Base-by-base conservation (phyloP, 2,329 filamentous ascomycete species). In the Colletotrichum spinosum region DNA sequence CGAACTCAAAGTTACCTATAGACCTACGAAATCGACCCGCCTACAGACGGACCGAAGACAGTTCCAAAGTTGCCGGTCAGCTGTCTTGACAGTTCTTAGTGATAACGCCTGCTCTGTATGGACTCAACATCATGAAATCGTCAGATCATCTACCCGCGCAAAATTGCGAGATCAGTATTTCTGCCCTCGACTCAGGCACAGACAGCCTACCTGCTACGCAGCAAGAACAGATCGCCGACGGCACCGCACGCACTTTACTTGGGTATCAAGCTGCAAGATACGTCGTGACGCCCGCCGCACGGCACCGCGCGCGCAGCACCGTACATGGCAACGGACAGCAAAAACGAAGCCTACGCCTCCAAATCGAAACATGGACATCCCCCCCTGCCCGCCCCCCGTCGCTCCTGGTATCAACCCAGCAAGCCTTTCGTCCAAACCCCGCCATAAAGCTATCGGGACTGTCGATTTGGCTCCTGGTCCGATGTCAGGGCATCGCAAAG, bases 361-460 rank as follows among this genome's bases (percentile, higher is more conserved):
- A 42, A 49, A 35, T 39, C 63, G 59, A 62, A 57, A 65, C 63
- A 65, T 53, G 58, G 48, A 15, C 46, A 33, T 60, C n/a, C 57
- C 56, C 62, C 25, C 61, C 59, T 63, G 63, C 63, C 46, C 52
- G 38, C 42, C 60, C 63, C 48, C 49, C 17, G 58, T 44, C 42
- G 34, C 48, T 56, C 17, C 59, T 48, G 41, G 35, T 56, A 63
- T 56, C 52, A 52, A 56, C 58, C 52, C 58, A 38, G 42, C 48
- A 62, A 42, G 58, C 37, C 48, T 62, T 60, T 66, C 58, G 52
- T 66, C 63, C 48, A 62, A 66, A 57, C 58, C 58, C 38, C 63
- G 25, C 52, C 48, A 44, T 52, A 52, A 58, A 41, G 53, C 52
- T 65, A 38, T 52, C 49, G 58, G 58, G 45, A 53, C 52, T 65